Base-by-base conservation (phyloP, 352 stramenopile genomes). In the Phytophthora aleatoria region DNA sequence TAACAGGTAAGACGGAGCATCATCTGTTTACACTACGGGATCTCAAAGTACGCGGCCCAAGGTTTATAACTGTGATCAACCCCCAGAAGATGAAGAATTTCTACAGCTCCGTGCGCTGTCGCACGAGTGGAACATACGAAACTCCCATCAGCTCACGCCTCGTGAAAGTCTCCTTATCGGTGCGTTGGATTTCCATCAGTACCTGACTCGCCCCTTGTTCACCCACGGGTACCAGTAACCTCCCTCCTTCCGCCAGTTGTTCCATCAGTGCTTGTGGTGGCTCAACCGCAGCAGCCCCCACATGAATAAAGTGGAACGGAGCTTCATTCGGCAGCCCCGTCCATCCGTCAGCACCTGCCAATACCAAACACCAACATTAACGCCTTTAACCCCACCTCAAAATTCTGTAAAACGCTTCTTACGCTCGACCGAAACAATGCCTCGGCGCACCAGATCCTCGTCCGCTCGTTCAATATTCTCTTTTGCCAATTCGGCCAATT, bases 241-340 rank as follows among this genome's bases (percentile, higher is more conserved):
- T 72, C 5, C 97, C 97, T 41, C 94, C 93, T 20, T 94, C 69
- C 1, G 79, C 72, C 2, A 91, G 61, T 74, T 99, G 95, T 12
- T 87, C 74, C 70, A 98, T 88, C 10, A 99, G 70, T 15, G 88
- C 77, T 53, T 74, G 64, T 0, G 97, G 97, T 15, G 98, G 85
- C 38, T 82, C 79, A 5, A 85, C 78, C 4, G 96, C 96, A 2
- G 96, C 96, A 3, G 97, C 97, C 1, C 97, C 97, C 0, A 99
- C 97, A 76, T 99, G 96, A 64, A 99, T 99, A 41, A 96, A 97
- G 76, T 99, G 83, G 64, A 97, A 99, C 8, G 97, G 97, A 30
- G 77, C 91, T 56, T 92, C 74, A 27, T 92, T 89, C 3, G 82
- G 77, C 59, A 97, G 76, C 10, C 96, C 97, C 33, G 92, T 75